Conservation (phyloP, 2,329 filamentous ascomycete genomes). For the Cryphonectria nitschkei region DNA sequence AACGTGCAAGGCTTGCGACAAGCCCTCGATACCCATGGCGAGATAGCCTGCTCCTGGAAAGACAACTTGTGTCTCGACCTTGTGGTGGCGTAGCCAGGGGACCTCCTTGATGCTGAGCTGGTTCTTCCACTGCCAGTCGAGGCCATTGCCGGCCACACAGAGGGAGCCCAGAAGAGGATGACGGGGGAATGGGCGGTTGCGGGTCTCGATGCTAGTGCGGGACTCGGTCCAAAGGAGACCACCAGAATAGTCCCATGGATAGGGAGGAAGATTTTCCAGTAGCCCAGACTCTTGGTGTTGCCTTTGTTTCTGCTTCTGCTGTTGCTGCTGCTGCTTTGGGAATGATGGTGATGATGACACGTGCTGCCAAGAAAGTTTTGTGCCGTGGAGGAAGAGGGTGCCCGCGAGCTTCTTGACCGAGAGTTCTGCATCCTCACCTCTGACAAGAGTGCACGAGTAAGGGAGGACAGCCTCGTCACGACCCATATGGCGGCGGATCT, state of each 20-base stretch:
- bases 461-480: not conserved
- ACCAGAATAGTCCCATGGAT: conserved; percentile 4
- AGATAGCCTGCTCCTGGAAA: not conserved
- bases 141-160: not conserved
- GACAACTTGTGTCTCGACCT: not conserved
- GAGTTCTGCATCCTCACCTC: not conserved
- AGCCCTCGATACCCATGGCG: not conserved
- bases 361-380: not conserved
- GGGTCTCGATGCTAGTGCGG: conserved; percentile 1
- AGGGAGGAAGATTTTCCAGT: not conserved
- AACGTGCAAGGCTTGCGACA: not conserved
- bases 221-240: conserved; percentile 4
- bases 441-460: not conserved
- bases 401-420: conserved; percentile 52
- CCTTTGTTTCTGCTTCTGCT: too few relatives aligned
- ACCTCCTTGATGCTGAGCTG: not conserved
- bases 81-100: not conserved
- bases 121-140: not conserved
- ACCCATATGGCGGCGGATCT: not conserved
- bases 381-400: conserved; percentile 33
- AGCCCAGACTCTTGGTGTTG: too few relatives aligned
- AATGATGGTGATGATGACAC: not conserved
- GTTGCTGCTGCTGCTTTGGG: too few relatives aligned
- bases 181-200: not conserved
- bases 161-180: not conserved